Conservation (phyloP, 495 filamentous ascomycete species). For the Terfezia boudieri region DNA sequence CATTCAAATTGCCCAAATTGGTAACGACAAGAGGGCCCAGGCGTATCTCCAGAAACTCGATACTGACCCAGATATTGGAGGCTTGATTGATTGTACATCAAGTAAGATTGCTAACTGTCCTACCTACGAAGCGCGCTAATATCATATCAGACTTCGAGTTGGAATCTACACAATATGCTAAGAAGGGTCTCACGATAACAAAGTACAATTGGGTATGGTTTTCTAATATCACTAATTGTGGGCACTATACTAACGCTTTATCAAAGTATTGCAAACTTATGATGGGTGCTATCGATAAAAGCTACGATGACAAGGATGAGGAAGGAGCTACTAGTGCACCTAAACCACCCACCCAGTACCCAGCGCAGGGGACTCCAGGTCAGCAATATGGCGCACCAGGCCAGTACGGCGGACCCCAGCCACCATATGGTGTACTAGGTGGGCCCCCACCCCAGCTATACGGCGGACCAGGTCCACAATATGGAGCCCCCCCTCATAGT, state of each 20-base stretch:
- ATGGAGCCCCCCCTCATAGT: neutral
- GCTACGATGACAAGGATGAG: constrained; percentile 18
- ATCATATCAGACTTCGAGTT: constrained; percentile 11
- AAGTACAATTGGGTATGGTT: constrained; percentile 34
- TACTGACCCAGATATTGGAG: constrained; percentile 37
- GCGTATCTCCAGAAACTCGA: constrained; percentile 41
- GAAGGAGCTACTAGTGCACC: neutral
- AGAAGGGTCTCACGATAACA: constrained; percentile 33
- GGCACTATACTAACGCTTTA: too few relatives aligned
- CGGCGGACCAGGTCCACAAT: constrained; percentile 1
- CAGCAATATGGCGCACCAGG: constrained; percentile 6
- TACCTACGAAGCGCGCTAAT: neutral
- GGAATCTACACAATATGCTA: constrained; percentile 48
- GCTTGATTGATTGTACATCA: constrained; percentile 47
- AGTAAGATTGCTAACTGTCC: constrained; percentile 27
- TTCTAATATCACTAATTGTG: constrained; percentile 15
- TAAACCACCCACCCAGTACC: neutral
- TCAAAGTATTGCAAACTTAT: constrained; percentile 37
- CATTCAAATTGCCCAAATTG: constrained; percentile 57
- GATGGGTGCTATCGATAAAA: constrained; percentile 34
- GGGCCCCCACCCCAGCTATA: constrained; percentile 5
- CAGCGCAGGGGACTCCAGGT: constrained; percentile 1
- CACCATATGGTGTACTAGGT: too few relatives aligned
- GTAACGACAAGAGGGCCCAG: constrained; percentile 41
- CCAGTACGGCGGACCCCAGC: neutral